phyloP scores from a whole-genome alignment of 31 red algal species.

The Odonthalia washingtoniensis region DNA sequence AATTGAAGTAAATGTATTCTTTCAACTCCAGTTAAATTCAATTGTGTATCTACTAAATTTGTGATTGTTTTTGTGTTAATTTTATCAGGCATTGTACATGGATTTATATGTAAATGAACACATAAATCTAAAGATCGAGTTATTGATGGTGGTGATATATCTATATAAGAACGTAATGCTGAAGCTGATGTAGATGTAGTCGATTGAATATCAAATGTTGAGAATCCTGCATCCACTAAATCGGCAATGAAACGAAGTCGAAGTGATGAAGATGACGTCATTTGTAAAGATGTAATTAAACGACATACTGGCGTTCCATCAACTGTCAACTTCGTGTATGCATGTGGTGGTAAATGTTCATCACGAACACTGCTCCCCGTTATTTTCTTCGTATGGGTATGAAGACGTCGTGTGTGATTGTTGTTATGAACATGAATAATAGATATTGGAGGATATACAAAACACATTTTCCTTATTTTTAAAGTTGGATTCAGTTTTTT shows the following conservation, averaged over 20 bases:
- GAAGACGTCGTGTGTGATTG: too few species aligned
- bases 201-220: constrained; percentile 54
- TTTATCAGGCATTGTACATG: background rate
- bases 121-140: constrained; percentile 48
- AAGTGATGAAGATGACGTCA: background rate
- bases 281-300: constrained; percentile 43
- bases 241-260: constrained; percentile 23
- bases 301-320: constrained; percentile 63
- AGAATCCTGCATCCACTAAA: constrained; percentile 47
- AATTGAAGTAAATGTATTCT: constrained; percentile 69
- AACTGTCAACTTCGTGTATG: constrained; percentile 50
- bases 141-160: background rate
- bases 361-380: constrained; percentile 36
- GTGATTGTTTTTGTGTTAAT: constrained; percentile 42
- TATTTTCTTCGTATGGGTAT: too few species aligned
- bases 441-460: too few species aligned
- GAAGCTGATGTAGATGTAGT: constrained; percentile 4
- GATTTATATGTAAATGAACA: constrained; percentile 41
- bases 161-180: background rate
- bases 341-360: constrained; percentile 46
- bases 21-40: constrained; percentile 42
- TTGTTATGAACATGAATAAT: too few species aligned
- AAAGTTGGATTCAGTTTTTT: too few species aligned
- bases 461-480: too few species aligned
- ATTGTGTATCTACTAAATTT: constrained; percentile 45